phyloP scores from a whole-genome alignment of 768 basidiomycete genomes.

The Kwoniella sp. region DNA sequence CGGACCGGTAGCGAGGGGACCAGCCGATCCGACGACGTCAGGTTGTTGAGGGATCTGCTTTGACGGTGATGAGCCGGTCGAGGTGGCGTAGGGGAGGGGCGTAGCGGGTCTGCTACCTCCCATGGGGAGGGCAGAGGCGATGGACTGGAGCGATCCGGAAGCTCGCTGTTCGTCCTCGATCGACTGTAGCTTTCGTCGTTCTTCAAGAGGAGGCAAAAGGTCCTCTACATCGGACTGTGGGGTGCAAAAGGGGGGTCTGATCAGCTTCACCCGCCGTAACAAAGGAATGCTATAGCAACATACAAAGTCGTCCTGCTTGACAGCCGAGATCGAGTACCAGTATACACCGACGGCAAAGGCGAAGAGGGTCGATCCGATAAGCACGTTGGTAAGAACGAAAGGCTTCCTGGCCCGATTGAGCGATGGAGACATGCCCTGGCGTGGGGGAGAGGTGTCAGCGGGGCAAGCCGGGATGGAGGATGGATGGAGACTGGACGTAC shows the following conservation, averaged over 20 bases:
- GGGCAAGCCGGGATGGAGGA: background rate
- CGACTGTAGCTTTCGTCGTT: constrained; percentile 41
- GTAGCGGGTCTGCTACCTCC: background rate
- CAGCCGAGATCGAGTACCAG: constrained; percentile 87
- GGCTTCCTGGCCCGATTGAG: constrained; percentile 81
- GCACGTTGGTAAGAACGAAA: constrained; percentile 69
- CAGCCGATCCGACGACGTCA: background rate
- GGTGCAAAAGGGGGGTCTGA: no score
- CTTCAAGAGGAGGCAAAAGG: constrained; percentile 49
- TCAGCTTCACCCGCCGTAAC: background rate
- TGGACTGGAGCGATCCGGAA: constrained; percentile 16
- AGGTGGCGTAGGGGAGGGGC: constrained; percentile 13
- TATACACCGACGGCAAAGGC: constrained; percentile 77
- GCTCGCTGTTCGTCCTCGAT: constrained; percentile 51
- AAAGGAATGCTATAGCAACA: no score
- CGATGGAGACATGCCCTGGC: constrained; percentile 79
- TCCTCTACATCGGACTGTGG: constrained; percentile 46
- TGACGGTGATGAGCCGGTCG: constrained; percentile 11
- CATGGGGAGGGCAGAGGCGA: constrained; percentile 28
- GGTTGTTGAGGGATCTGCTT: constrained; percentile 11
- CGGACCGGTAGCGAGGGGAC: background rate
- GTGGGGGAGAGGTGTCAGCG: background rate
- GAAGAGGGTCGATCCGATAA: constrained; percentile 69
- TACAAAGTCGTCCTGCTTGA: constrained; percentile 82
- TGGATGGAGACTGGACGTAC: constrained; percentile 13